Percentiles rank a stretch among this genome's conserved stretches.
Evolutionary conservation across 345 rosid species (phyloP).

Genomic region (Gossypioides kirkii): DNA sequence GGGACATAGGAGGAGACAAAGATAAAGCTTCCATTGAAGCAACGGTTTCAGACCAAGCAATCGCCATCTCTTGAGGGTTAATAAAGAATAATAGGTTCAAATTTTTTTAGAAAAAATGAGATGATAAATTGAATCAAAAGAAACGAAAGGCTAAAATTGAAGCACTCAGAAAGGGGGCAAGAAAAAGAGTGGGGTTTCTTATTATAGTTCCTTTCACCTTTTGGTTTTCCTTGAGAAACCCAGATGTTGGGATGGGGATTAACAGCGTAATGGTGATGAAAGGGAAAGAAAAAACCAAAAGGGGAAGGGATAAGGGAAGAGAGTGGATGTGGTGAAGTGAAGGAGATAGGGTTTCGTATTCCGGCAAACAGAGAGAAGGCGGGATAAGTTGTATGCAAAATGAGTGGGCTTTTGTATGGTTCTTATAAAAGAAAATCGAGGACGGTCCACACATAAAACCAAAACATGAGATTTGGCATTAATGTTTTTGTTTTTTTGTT

Average conservation of each 20-base stretch:
- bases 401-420: background rate
- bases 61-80: constrained; percentile 3
- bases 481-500: background rate
- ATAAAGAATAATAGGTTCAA: background rate
- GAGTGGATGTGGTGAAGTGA: background rate
- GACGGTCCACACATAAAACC: too few relatives aligned
- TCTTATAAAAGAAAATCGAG: background rate
- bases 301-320: background rate
- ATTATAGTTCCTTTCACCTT: too few relatives aligned
- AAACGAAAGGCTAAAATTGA: background rate
- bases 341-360: constrained; percentile 13
- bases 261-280: background rate
- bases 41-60: constrained; percentile 19
- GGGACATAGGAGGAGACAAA: constrained; percentile 6
- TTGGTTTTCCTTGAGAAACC: background rate
- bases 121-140: background rate
- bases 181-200: too few relatives aligned
- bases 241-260: background rate
- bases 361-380: background rate
- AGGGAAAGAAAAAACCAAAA: too few relatives aligned
- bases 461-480: background rate
- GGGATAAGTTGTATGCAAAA: constrained; percentile 2
- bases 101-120: background rate
- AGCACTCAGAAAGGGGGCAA: too few relatives aligned
- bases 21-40: constrained; percentile 17